phyloP scores from a whole-genome alignment of 2,329 filamentous ascomycete genomes.

The Aaosphaeria pasadenensis region DNA sequence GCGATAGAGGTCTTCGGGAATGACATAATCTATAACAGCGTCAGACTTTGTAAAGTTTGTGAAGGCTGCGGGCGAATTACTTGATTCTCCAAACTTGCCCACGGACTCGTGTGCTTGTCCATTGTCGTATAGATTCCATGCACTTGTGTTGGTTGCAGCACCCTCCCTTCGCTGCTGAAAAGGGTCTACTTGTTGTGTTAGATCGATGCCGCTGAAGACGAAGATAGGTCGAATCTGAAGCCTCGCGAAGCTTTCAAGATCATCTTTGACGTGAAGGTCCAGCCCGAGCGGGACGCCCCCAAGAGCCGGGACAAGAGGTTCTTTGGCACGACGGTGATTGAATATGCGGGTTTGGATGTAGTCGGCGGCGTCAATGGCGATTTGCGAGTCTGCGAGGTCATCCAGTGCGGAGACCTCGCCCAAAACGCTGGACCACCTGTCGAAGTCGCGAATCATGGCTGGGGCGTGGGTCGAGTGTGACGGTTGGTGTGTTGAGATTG shows the following conservation, averaged over 20 bases:
- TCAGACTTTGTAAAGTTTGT: background rate
- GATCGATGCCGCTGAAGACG: constrained; percentile 84
- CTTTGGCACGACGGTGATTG: constrained; percentile 55
- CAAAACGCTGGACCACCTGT: constrained; percentile 56
- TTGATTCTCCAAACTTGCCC: constrained; percentile 77
- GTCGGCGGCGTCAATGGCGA: constrained; percentile 87
- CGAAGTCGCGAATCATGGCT: constrained; percentile 48
- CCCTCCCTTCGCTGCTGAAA: constrained; percentile 59
- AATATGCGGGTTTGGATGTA: constrained; percentile 76
- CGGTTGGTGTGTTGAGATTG: no score
- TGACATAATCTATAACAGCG: constrained; percentile 54
- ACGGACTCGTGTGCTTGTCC: constrained; percentile 79
- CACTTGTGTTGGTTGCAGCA: constrained; percentile 68
- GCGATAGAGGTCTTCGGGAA: constrained; percentile 68
- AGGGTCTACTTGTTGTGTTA: constrained; percentile 65
- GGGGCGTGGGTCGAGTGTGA: background rate
- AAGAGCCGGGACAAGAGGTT: constrained; percentile 85
- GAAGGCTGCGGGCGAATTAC: constrained; percentile 45
- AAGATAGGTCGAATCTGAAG: constrained; percentile 77
- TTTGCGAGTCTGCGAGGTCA: constrained; percentile 68
- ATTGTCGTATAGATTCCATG: constrained; percentile 84
- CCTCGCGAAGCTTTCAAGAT: constrained; percentile 69
- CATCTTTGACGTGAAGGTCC: constrained; percentile 69
- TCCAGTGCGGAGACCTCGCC: constrained; percentile 60
- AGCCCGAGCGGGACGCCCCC: constrained; percentile 83